Evolutionary conservation across 179 eudicot species (phyloP).

Genomic region (Carnegiea gigantea): DNA sequence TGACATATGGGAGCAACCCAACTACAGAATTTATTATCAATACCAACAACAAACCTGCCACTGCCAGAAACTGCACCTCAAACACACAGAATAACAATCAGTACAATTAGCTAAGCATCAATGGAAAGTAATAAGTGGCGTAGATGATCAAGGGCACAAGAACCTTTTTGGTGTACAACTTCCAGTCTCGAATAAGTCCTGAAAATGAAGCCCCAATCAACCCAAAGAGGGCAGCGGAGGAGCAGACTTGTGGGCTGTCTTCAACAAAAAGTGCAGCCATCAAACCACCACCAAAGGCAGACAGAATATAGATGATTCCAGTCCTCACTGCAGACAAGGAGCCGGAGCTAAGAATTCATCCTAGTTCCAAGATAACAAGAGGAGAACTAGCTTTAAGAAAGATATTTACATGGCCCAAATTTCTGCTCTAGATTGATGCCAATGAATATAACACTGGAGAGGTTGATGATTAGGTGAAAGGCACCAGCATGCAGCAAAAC

Average conservation of each 20-base stretch:
- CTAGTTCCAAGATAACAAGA: background rate
- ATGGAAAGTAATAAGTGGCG: background rate
- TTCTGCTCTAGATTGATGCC: conserved; percentile 81
- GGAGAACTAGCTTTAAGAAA: conserved; percentile 8
- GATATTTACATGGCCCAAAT: conserved; percentile 60
- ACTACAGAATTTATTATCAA: conserved; percentile 46
- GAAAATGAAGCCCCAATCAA: conserved; percentile 71
- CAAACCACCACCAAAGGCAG: conserved; percentile 58
- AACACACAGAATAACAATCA: background rate
- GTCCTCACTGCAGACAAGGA: conserved; percentile 55
- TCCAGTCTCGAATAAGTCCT: conserved; percentile 72
- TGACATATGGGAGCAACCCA: conserved; percentile 65
- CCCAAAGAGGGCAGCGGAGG: conserved; percentile 82
- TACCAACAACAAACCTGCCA: conserved; percentile 35
- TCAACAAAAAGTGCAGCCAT: conserved; percentile 58
- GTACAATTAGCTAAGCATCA: background rate
- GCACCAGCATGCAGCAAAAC: conserved; percentile 70
- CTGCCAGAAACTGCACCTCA: conserved; percentile 48
- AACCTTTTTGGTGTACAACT: conserved; percentile 62
- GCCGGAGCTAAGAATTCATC: background rate
- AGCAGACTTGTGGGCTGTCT: conserved; percentile 58
- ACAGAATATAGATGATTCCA: conserved; percentile 61
- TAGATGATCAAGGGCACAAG: background rate
- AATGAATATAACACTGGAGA: conserved; percentile 53
- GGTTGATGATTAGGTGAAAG: conserved; percentile 61